phyloP scores from a whole-genome alignment of 2,329 filamentous ascomycete species.

The Fusarium sp. region DNA sequence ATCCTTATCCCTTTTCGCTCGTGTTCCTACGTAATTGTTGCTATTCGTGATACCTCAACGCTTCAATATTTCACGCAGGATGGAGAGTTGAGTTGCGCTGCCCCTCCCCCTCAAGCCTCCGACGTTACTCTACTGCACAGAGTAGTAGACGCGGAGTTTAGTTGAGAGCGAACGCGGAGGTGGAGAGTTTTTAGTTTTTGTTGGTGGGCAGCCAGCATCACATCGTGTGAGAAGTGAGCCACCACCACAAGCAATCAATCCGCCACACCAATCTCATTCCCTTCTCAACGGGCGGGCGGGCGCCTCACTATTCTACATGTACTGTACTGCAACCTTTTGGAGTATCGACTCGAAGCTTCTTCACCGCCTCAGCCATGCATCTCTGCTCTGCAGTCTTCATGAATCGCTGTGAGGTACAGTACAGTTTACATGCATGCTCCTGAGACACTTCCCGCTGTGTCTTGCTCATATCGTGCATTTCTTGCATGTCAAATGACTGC shows the following conservation, averaged over 20 bases:
- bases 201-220: constrained; percentile 24
- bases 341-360: constrained; percentile 1
- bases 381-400: constrained; percentile 21
- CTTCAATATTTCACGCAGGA: constrained; percentile 26
- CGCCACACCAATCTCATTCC: constrained; percentile 16
- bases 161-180: background rate
- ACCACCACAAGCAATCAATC: constrained; percentile 21
- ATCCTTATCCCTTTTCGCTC: constrained; percentile 35
- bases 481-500: constrained; percentile 18
- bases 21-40: constrained; percentile 35
- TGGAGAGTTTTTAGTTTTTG: background rate
- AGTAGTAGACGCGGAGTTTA: constrained; percentile 5
- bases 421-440: constrained; percentile 19
- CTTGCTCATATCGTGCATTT: constrained; percentile 20
- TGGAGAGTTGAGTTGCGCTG: background rate
- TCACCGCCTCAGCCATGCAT: constrained; percentile 36
- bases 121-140: background rate
- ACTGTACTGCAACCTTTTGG: constrained; percentile 2
- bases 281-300: background rate
- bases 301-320: background rate
- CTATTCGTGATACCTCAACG: constrained; percentile 19
- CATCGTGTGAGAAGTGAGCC: constrained; percentile 25
- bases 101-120: constrained; percentile 9
- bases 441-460: constrained; percentile 28
- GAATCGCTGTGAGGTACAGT: constrained; percentile 24